Evolutionary conservation across 78 protist species (phyloP).

Genomic region (Dictyostelium capitatum): DNA sequence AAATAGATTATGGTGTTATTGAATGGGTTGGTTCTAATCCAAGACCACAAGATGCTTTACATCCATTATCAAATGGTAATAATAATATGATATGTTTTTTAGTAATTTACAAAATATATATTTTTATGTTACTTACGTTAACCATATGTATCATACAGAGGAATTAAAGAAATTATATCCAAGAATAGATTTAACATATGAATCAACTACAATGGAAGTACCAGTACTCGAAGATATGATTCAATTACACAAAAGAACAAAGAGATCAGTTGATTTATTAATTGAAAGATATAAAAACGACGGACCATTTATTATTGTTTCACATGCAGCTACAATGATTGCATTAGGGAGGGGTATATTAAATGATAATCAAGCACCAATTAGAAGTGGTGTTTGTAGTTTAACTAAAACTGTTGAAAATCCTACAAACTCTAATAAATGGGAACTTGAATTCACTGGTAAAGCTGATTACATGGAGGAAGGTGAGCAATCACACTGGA

Average conservation of each 20-base stretch:
- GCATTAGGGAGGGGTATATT: constrained; percentile 56
- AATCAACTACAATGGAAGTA: constrained; percentile 27
- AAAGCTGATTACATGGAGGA: constrained; percentile 16
- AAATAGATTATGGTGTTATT: constrained; percentile 63
- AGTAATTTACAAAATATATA: too few relatives aligned
- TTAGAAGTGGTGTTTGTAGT: constrained; percentile 74
- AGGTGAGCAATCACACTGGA: constrained; percentile 77
- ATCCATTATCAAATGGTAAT: constrained; percentile 40
- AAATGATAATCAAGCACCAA: constrained; percentile 13
- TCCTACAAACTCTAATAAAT: background rate
- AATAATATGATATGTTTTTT: background rate
- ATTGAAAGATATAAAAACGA: constrained; percentile 15
- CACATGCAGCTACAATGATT: constrained; percentile 80
- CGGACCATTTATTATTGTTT: constrained; percentile 34
- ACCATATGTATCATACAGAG: background rate
- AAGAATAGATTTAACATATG: constrained; percentile 23
- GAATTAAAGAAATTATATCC: constrained; percentile 28
- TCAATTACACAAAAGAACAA: constrained; percentile 34
- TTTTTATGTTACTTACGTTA: background rate
- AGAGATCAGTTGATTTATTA: background rate
- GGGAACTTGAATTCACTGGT: constrained; percentile 59
- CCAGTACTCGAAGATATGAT: constrained; percentile 43
- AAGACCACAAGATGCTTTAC: constrained; percentile 19
- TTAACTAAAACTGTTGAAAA: constrained; percentile 9
- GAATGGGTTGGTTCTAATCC: constrained; percentile 46